Conservation (phyloP, 768 basidiomycete genomes). For the Hydnomerulius pinastri region DNA sequence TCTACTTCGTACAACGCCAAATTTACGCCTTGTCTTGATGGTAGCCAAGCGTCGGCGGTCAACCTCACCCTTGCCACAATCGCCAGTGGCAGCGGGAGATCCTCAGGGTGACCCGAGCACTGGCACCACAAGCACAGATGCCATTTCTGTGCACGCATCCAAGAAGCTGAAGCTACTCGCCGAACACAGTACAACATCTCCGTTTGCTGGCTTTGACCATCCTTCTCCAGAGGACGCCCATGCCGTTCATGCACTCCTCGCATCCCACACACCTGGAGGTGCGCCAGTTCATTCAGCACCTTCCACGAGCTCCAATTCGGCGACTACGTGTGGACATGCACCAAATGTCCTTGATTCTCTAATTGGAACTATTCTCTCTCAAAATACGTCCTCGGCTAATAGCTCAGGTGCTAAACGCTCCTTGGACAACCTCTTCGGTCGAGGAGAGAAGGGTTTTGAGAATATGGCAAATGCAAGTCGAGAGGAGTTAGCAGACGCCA, state of each 20-base stretch:
- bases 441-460: constrained; percentile 44
- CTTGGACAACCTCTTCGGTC: constrained; percentile 51
- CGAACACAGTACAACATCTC: constrained; percentile 42
- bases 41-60: constrained; percentile 18
- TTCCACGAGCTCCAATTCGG: constrained; percentile 36
- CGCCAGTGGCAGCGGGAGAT: neutral
- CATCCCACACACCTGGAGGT: constrained; percentile 36
- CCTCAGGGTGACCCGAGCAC: neutral
- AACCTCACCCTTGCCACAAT: constrained; percentile 1
- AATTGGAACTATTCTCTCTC: constrained; percentile 60
- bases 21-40: no score
- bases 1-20: no score
- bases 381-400: constrained; percentile 56
- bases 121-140: neutral
- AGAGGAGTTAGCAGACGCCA: constrained; percentile 47
- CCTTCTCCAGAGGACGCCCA: constrained; percentile 47
- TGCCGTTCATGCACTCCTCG: constrained; percentile 44
- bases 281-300: constrained; percentile 31
- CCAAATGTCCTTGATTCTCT: constrained; percentile 60
- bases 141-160: constrained; percentile 15
- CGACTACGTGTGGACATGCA: constrained; percentile 45
- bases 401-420: constrained; percentile 50
- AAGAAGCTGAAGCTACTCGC: constrained; percentile 56
- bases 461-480: constrained; percentile 47
- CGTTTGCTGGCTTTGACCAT: constrained; percentile 46